A percentile compares a stretch with the other conserved stretches of the same genome.
These are phyloP conservation scores for Boletus patriciae DNA, from an alignment of 768 basidiomycete species.

Conservation along the genomic window DNA sequence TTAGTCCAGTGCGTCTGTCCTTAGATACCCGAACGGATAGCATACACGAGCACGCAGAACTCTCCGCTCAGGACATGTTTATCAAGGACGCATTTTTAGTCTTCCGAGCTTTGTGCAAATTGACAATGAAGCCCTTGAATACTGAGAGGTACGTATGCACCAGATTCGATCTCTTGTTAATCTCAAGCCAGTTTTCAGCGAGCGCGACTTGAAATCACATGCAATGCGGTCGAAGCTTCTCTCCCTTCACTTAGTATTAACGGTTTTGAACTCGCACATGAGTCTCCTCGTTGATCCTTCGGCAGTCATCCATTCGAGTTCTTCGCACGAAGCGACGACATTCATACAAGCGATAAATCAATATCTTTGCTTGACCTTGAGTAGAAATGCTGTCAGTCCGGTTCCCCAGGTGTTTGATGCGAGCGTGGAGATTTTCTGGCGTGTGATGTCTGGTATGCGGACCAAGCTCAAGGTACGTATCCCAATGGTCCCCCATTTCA, in stretches of 20 bases:
- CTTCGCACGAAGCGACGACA: constrained; percentile 80
- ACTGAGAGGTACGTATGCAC: constrained; percentile 72
- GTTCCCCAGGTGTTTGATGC: constrained; percentile 97
- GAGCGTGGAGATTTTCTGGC: constrained; percentile 98
- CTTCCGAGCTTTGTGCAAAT: constrained; percentile 93
- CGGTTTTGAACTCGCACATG: constrained; percentile 90
- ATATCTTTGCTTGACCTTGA: constrained; percentile 89
- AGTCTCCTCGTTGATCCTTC: constrained; percentile 82
- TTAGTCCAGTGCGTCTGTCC: constrained; percentile 26
- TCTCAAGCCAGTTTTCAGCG: constrained; percentile 48
- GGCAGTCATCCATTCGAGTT: constrained; percentile 90
- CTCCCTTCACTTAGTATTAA: constrained; percentile 90
- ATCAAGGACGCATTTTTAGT: constrained; percentile 98
- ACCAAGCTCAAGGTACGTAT: constrained; percentile 85
- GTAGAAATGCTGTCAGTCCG: constrained; percentile 92
- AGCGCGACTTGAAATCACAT: constrained; percentile 94
- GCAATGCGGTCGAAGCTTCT: constrained; percentile 96
- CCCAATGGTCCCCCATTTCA: background rate
- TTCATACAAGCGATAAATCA: constrained; percentile 95
- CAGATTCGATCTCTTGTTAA: background rate
- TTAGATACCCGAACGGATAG: constrained; percentile 19
- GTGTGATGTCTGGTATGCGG: constrained; percentile 89
- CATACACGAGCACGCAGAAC: constrained; percentile 37
- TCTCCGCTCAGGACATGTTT: constrained; percentile 84
- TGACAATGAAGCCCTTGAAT: constrained; percentile 96